Base-by-base conservation (phyloP, 768 basidiomycete species). In the Collybiopsis luxurians region DNA sequence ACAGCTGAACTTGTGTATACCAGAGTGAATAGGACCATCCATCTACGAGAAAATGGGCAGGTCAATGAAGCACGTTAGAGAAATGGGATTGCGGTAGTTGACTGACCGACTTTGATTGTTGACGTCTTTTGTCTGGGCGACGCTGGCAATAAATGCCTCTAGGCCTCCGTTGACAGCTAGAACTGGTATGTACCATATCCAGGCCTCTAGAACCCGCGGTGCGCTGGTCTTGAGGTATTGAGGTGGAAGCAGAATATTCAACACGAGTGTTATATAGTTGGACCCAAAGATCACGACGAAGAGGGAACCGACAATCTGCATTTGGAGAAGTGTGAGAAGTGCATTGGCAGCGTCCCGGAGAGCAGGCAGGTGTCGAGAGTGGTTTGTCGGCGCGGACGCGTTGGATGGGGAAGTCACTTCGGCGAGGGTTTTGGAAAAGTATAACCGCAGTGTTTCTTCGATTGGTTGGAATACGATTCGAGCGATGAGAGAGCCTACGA, bases 391-490 rank as follows among this genome's bases (percentile, higher is more conserved):
- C 7, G 30, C 17, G 15, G 38, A 9, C 5, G 53, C n/a, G 19
- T 27, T 23, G 28, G 45, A n/a, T 24, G 43, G 4, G 15, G 36
- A 12, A 23, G 54, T 55, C 9, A 55, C 31, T 17, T 55, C 44
- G 11, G 45, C 54, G 69, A 82, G 59, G 75, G 77, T 57, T 75
- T 79, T 87, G 1, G 96, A 95, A 71, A 97, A 98, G 71, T 87
- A 93, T 2, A 98, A 78, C 1, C 95, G 86, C 1, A 89, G 82
- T 1, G 91, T 89, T 71, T 99, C 97, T 71, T 99, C 97, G 24
- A 98, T 83, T 0, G 97, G 97, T 63, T 98, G 96, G 67, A 98
- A 96, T 24, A 95, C 66, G 57, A 98, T 89, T 17, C 97, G 86
- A 4, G 95, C 96, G 24, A 97, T 75, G 13, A 98, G 80, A 2